These are phyloP conservation scores for Kurtzmaniella fragi DNA, from an alignment of 805 yeast species.

Conservation along the genomic window DNA sequence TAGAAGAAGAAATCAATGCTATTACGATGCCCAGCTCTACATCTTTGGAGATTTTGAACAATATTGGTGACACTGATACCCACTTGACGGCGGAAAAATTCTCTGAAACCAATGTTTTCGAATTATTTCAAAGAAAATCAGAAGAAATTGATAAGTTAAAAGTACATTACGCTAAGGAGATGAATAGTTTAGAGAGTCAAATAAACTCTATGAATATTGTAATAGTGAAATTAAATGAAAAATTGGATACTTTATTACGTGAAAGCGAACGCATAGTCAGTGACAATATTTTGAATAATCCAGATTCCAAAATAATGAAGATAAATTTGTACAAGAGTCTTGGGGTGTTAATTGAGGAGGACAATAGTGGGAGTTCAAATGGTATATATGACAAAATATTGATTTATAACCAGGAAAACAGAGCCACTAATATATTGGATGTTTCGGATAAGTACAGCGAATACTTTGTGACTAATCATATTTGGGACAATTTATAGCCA, in stretches of 20 bases:
- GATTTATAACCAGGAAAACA: constrained; percentile 44
- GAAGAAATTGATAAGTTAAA: constrained; percentile 41
- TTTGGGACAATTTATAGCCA: constrained; percentile 61
- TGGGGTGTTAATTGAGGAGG: constrained; percentile 47
- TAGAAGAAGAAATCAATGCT: constrained; percentile 12
- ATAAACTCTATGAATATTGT: constrained; percentile 29
- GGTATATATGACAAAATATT: constrained; percentile 36
- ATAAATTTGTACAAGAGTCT: constrained; percentile 55
- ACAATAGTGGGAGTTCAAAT: constrained; percentile 9
- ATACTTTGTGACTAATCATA: constrained; percentile 65
- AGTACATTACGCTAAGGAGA: constrained; percentile 46
- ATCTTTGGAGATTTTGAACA: constrained; percentile 10
- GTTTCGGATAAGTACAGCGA: constrained; percentile 55
- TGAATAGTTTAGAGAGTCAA: constrained; percentile 44
- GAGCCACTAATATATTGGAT: constrained; percentile 45
- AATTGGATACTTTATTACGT: constrained; percentile 32
- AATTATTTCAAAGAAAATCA: constrained; percentile 21
- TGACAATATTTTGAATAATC: constrained; percentile 27
- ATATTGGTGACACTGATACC: constrained; percentile 14
- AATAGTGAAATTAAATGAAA: constrained; percentile 31
- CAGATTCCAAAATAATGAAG: constrained; percentile 46
- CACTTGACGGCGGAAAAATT: constrained; percentile 16
- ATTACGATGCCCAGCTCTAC: constrained; percentile 6
- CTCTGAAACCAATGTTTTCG: constrained; percentile 19
- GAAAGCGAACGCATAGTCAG: constrained; percentile 23